Evolutionary conservation across 768 basidiomycete species (phyloP).

Genomic region (Punctularia strigosozonata): DNA sequence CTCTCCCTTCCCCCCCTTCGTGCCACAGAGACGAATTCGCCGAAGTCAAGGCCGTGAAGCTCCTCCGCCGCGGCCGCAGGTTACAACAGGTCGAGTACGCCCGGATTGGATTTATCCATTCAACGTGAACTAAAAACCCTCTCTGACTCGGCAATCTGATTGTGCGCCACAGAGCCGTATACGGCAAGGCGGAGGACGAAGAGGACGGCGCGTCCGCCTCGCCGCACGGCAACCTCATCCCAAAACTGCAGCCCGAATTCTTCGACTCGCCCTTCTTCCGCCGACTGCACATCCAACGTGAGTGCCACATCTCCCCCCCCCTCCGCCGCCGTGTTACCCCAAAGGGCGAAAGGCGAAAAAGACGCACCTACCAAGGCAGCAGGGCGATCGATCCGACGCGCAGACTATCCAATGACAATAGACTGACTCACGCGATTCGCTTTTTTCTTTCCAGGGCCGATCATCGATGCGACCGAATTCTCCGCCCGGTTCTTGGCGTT

Average conservation of each 20-base stretch:
- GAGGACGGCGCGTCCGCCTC: constrained; percentile 20
- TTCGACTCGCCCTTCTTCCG: constrained; percentile 79
- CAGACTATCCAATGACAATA: too few species aligned
- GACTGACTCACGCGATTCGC: too few species aligned
- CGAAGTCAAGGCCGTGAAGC: constrained; percentile 81
- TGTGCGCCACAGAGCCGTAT: constrained; percentile 46
- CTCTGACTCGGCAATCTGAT: constrained; percentile 2
- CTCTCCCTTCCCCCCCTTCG: constrained; percentile 4
- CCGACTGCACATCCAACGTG: constrained; percentile 79
- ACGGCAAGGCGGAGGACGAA: constrained; percentile 51
- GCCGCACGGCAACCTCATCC: constrained; percentile 37
- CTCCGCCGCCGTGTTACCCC: too few species aligned
- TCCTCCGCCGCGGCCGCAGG: constrained; percentile 66
- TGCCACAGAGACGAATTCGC: constrained; percentile 75
- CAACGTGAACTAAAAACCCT: constrained; percentile 5
- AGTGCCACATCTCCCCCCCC: too few species aligned
- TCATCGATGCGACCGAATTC: constrained; percentile 77
- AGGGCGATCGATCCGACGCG: too few species aligned
- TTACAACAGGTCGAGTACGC: constrained; percentile 80
- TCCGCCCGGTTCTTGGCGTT: constrained; percentile 60
- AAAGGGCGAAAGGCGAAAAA: too few species aligned
- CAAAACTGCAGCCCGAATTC: constrained; percentile 65
- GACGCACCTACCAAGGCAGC: too few species aligned
- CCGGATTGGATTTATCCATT: too few species aligned
- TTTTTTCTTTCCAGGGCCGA: constrained; percentile 46